Percentiles rank a stretch among this genome's conserved stretches.
phyloP scores from a whole-genome alignment of 257 asterid genomes.

The Linaria vulgaris region DNA sequence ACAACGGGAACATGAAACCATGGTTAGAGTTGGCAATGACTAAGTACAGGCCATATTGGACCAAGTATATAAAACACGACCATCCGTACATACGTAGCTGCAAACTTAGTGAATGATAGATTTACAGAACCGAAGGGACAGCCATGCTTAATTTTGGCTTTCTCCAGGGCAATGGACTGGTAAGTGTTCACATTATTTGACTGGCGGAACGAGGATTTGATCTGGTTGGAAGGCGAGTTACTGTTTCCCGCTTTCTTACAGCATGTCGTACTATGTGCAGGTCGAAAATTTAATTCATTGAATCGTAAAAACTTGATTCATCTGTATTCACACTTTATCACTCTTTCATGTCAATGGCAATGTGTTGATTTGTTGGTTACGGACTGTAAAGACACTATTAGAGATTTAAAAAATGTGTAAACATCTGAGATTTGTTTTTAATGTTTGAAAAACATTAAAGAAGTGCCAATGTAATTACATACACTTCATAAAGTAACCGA shows the following conservation, averaged over 20 bases:
- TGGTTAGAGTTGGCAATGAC: slow-evolving; percentile 98
- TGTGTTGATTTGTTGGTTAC: no score
- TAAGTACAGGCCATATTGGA: slow-evolving; percentile 87
- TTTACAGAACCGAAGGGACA: slow-evolving; percentile 21
- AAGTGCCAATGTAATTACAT: no score
- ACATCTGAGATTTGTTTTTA: no score
- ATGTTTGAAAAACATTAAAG: no score
- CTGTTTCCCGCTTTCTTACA: slow-evolving; percentile 23
- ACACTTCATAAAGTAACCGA: no score
- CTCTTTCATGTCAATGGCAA: no score
- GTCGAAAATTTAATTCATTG: slow-evolving; percentile 39
- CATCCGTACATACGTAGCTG: slow-evolving; percentile 77
- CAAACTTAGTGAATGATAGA: slow-evolving; percentile 63
- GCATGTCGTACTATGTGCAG: slow-evolving; percentile 31
- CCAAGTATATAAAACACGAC: slow-evolving; percentile 74
- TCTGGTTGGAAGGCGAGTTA: slow-evolving; percentile 26
- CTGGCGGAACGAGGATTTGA: slow-evolving; percentile 18
- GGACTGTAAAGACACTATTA: no score
- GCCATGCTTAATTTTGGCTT: slow-evolving; percentile 22
- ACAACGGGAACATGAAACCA: slow-evolving; percentile 98
- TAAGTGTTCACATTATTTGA: slow-evolving; percentile 12
- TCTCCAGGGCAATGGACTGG: slow-evolving; percentile 19
- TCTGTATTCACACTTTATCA: not conserved
- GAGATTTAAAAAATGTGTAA: no score
- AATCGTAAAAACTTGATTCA: slow-evolving; percentile 25